A percentile compares a stretch with the other conserved stretches of the same genome.
These are phyloP conservation scores for Lumnitzera racemosa DNA, from an alignment of 345 rosid genomes.

Conservation along the genomic window DNA sequence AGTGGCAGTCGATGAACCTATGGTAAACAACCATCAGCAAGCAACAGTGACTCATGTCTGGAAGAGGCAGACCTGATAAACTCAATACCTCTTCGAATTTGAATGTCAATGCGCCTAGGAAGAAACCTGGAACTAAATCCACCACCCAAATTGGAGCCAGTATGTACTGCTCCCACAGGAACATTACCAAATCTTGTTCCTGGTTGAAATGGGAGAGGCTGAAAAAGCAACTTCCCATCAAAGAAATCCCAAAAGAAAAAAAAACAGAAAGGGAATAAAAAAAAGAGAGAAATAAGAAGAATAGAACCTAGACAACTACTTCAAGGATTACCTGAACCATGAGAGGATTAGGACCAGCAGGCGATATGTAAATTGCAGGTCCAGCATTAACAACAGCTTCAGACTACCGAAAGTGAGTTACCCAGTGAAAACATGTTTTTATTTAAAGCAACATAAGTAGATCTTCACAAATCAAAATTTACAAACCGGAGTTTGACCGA, in stretches of 20 bases:
- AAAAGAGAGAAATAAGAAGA: slow-evolving; percentile 10
- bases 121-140: slow-evolving; percentile 42
- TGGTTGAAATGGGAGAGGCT: slow-evolving; percentile 68
- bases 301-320: slow-evolving; percentile 2
- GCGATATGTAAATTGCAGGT: slow-evolving; percentile 64
- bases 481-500: slow-evolving; percentile 63
- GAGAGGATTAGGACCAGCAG: slow-evolving; percentile 67
- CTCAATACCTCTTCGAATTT: slow-evolving; percentile 60
- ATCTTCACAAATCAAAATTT: slow-evolving; percentile 1
- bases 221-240: slow-evolving; percentile 9
- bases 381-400: slow-evolving; percentile 78
- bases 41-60: neutral
- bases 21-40: slow-evolving; percentile 1
- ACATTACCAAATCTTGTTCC: slow-evolving; percentile 44
- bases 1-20: slow-evolving; percentile 40
- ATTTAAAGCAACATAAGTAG: slow-evolving; percentile 1
- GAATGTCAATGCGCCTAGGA: slow-evolving; percentile 73
- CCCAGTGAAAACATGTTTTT: slow-evolving; percentile 1
- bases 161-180: slow-evolving; percentile 42
- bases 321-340: slow-evolving; percentile 62
- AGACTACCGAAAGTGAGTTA: slow-evolving; percentile 31
- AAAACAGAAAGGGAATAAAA: slow-evolving; percentile 1
- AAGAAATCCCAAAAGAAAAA: neutral
- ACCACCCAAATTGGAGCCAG: slow-evolving; percentile 42
- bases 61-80: slow-evolving; percentile 5